phyloP scores from a whole-genome alignment of 2,329 filamentous ascomycete genomes.

The Neonectria magnoliae region DNA sequence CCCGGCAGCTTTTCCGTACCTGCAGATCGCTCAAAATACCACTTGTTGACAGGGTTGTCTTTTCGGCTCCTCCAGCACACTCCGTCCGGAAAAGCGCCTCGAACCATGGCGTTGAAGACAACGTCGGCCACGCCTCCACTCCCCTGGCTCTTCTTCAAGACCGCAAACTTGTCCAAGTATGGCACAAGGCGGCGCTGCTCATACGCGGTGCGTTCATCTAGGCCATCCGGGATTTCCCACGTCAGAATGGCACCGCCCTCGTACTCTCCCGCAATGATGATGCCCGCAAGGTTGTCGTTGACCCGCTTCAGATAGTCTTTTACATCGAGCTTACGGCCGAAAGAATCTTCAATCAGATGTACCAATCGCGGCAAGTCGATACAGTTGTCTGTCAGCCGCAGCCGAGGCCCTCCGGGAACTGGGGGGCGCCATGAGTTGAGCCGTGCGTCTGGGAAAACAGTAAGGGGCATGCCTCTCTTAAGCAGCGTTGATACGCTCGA shows the following conservation, averaged over 20 bases:
- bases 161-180: slow-evolving; percentile 97
- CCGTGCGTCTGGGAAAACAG: slow-evolving; percentile 81
- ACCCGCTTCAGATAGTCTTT: slow-evolving; percentile 85
- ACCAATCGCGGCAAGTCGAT: slow-evolving; percentile 87
- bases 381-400: slow-evolving; percentile 80
- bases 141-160: slow-evolving; percentile 87
- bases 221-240: slow-evolving; percentile 81
- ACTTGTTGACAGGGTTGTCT: slow-evolving; percentile 97
- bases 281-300: slow-evolving; percentile 81
- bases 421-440: slow-evolving; percentile 75
- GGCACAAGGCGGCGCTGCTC: slow-evolving; percentile 77
- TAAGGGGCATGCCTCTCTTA: slow-evolving; percentile 90
- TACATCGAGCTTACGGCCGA: slow-evolving; percentile 84
- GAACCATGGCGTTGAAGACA: slow-evolving; percentile 95
- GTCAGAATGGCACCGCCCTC: slow-evolving; percentile 95
- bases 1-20: slow-evolving; percentile 84
- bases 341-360: slow-evolving; percentile 92
- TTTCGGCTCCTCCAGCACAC: slow-evolving; percentile 93
- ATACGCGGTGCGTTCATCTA: slow-evolving; percentile 64
- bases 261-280: slow-evolving; percentile 96
- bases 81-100: slow-evolving; percentile 85
- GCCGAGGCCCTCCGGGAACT: slow-evolving; percentile 63
- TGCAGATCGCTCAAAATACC: slow-evolving; percentile 93
- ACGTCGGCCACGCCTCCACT: slow-evolving; percentile 94
- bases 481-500: slow-evolving; percentile 76